These are phyloP conservation scores for Mucuna pruriens DNA, from an alignment of 306 rosid genomes.

Conservation along the genomic window DNA sequence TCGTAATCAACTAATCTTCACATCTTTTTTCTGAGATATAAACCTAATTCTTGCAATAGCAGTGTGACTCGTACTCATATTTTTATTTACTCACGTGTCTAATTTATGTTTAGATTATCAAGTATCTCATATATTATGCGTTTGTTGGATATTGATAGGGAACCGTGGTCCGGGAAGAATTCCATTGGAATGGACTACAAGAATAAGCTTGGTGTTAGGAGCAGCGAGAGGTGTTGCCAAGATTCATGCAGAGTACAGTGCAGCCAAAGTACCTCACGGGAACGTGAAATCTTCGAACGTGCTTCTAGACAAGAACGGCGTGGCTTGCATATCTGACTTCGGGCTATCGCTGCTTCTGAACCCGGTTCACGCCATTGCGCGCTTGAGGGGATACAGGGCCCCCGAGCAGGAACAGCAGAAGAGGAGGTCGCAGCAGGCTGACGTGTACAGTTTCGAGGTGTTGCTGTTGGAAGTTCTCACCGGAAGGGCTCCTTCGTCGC, in stretches of 20 bases:
- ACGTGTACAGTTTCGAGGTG: conserved; percentile 89
- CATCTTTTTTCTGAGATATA: too few species aligned
- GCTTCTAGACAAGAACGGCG: conserved; percentile 89
- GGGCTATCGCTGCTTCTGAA: conserved; percentile 82
- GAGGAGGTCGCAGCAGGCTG: conserved; percentile 82
- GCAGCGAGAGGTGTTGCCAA: conserved; percentile 90
- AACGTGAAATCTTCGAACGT: conserved; percentile 92
- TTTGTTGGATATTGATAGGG: conserved; percentile 51
- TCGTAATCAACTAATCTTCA: too few species aligned
- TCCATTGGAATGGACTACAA: conserved; percentile 98
- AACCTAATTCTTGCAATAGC: too few species aligned
- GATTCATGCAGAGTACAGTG: conserved; percentile 74
- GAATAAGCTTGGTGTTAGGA: conserved; percentile 88
- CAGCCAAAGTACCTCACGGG: conserved; percentile 87
- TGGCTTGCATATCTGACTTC: conserved; percentile 91
- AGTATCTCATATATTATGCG: too few species aligned
- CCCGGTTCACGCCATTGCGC: conserved; percentile 92
- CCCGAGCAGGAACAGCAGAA: conserved; percentile 86
- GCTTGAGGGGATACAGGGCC: conserved; percentile 93
- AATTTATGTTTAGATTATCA: too few species aligned
- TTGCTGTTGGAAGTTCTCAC: conserved; percentile 86
- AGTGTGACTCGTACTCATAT: too few species aligned
- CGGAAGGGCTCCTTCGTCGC: conserved; percentile 77
- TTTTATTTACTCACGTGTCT: too few species aligned
- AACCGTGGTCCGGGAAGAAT: conserved; percentile 97